Evolutionary conservation across 495 filamentous ascomycete species (phyloP).

Genomic region (Amniculicola lignicola): DNA sequence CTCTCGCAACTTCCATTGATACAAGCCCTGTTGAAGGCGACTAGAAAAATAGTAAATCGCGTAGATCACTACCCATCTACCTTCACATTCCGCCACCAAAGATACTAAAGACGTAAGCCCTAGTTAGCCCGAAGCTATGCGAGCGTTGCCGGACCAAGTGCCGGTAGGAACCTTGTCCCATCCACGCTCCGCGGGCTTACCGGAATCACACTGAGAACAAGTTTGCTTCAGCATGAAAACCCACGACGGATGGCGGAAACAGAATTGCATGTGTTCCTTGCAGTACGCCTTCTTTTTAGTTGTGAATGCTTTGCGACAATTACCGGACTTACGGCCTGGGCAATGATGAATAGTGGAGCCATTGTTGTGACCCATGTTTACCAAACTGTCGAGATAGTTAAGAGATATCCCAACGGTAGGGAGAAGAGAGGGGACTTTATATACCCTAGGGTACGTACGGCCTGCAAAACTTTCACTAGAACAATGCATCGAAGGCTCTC

Average conservation of each 20-base stretch:
- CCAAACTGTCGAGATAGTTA: not conserved
- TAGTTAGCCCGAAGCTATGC: not conserved
- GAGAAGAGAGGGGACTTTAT: not conserved
- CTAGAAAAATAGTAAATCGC: too few species aligned
- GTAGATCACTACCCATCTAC: too few species aligned
- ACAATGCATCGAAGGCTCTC: too few species aligned
- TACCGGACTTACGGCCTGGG: not conserved
- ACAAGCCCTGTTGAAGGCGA: too few species aligned
- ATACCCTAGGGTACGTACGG: not conserved
- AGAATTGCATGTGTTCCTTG: not conserved
- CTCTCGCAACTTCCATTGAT: too few species aligned
- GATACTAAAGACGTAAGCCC: not conserved
- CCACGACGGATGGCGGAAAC: not conserved
- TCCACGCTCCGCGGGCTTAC: not conserved
- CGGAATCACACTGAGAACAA: not conserved
- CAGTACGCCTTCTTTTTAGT: not conserved
- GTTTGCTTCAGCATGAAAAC: not conserved
- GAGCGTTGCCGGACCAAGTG: not conserved
- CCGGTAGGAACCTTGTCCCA: not conserved
- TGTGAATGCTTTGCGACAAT: not conserved
- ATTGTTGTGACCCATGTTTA: not conserved
- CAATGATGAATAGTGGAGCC: not conserved
- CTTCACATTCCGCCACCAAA: too few species aligned
- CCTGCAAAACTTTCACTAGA: not conserved
- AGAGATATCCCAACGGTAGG: not conserved